phyloP scores from a whole-genome alignment of 495 filamentous ascomycete genomes.

The Ramalina intermedia region DNA sequence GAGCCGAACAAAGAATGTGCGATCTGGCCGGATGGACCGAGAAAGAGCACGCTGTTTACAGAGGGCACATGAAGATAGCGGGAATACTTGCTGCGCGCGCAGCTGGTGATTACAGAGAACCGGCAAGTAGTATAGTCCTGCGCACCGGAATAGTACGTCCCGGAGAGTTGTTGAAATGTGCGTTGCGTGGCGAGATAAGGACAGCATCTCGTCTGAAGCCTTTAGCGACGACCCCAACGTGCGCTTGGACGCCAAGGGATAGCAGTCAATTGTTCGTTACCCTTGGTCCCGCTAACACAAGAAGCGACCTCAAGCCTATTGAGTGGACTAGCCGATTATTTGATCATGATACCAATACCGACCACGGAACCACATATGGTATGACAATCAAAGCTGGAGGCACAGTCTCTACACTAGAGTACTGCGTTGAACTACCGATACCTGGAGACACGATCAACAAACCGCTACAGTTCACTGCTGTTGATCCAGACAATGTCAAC shows the following conservation, averaged over 20 bases:
- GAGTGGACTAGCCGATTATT: not conserved
- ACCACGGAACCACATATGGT: not conserved
- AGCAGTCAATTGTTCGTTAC: constrained; percentile 1
- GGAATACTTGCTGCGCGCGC: not conserved
- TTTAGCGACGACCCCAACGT: not conserved
- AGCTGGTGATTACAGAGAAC: not conserved
- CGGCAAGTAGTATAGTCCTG: not conserved
- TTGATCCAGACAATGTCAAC: not conserved
- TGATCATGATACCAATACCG: not conserved
- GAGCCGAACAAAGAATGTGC: constrained; percentile 31
- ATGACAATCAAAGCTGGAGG: not conserved
- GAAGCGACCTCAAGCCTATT: constrained; percentile 1
- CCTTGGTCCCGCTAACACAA: constrained; percentile 2
- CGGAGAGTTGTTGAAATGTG: not conserved
- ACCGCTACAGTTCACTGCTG: not conserved
- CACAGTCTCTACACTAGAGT: not conserved
- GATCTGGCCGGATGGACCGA: constrained; percentile 14
- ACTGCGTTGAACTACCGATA: not conserved
- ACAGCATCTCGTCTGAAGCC: not conserved
- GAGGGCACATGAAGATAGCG: constrained; percentile 10
- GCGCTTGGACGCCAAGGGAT: not conserved
- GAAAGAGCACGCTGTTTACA: constrained; percentile 16
- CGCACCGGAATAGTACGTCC: not conserved
- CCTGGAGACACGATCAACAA: not conserved
- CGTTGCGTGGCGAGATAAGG: not conserved